Evolutionary conservation across 306 rosid species (phyloP), one percentile per base, ranked within the genome.

Genomic region (Quercus engelmannii): DNA sequence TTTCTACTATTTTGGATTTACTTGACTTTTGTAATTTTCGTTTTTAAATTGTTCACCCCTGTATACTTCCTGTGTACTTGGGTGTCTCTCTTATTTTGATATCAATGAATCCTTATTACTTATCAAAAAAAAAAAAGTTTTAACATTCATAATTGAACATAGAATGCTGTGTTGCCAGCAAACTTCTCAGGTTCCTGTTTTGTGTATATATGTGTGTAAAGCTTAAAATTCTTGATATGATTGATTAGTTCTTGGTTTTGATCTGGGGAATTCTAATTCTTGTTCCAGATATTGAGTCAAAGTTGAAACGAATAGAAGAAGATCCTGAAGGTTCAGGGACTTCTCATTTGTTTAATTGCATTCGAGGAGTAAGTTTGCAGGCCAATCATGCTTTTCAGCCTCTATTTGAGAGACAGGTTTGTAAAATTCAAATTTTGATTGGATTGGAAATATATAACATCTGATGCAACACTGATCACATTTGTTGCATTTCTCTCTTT

Each of bases 301-400:
- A 95, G 87, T 85, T 95, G 73, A 91, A 86, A 73, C 88, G 97
- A 54, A 95, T 95, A 80, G 99, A 95, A 85, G 98, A 95, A 43
- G 99, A 95, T 68, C 99, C 99, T 69, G 99, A 95, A 88, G 99
- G 98, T 33, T 89, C 98, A 57, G 99, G 99, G 81, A 95, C 99
- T 74, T 73, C 92, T 79, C 99, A 90, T 90, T 91, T 95, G 90
- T 91, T 73, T 83, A 76, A 55, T 76, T 93, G 97, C 80, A 93
- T 95, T 78, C 84, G 93, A 88, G 99, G 85, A 73, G 99, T 95
- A 59, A 95, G 87, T 81, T 82, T 57, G 35, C 91, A 93, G 85
- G 99, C 99, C 76, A 93, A 93, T 82, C 98, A 90, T 74, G 99
- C 99, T 56, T 87, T 93, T 82, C 91, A 95, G 88, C 91, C 98